Evolutionary conservation across 2,329 filamentous ascomycete species (phyloP), one percentile per base, ranked within the genome.

Genomic region (Aspergillus hortae): DNA sequence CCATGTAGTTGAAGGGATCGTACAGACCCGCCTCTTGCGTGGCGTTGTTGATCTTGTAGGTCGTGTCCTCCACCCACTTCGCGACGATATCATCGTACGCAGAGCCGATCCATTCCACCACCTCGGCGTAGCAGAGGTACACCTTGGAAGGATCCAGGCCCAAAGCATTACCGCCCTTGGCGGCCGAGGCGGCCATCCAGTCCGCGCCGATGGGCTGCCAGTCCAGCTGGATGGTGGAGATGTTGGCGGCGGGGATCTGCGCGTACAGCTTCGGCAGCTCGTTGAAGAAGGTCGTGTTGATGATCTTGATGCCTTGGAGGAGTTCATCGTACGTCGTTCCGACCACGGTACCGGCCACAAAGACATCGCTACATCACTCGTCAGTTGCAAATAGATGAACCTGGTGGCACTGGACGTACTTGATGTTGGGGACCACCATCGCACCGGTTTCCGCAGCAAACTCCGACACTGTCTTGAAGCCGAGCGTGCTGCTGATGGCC

Each of bases 161-260:
- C 5, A 66, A 57, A 2, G 63, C 60, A 38, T 65, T 67, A 6
- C 64, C 63, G 44, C 64, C 64, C 32, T 55, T 53, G 19, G 51
- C 44, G 19, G 58, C 57, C 0, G 63, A 62, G 17, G 64, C 64
- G 38, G 59, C 45, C 23, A 74, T 67, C 69, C 70, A 75, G 49
- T 67, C 63, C 38, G 67, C 51, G 4, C 67, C 62, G 7, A 70
- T 69, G 11, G 72, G 70, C 19, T 74, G 63, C 49, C 70, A 62
- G 50, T 70, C 66, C 10, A 77, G 59, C 30, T 76, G 62, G 44
- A 77, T 67, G 55, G 74, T 74, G 38, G 71, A 72, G 49, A 75
- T 71, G 46, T 65, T 68, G 32, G 64, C 63, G 4, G 53, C 53
- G 25, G 69, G 70, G 12, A 70, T 59, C 46, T 65, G 55, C 44